These are phyloP conservation scores for Aspergillus coremiiformis DNA, from an alignment of 495 filamentous ascomycete genomes.

Conservation along the genomic window DNA sequence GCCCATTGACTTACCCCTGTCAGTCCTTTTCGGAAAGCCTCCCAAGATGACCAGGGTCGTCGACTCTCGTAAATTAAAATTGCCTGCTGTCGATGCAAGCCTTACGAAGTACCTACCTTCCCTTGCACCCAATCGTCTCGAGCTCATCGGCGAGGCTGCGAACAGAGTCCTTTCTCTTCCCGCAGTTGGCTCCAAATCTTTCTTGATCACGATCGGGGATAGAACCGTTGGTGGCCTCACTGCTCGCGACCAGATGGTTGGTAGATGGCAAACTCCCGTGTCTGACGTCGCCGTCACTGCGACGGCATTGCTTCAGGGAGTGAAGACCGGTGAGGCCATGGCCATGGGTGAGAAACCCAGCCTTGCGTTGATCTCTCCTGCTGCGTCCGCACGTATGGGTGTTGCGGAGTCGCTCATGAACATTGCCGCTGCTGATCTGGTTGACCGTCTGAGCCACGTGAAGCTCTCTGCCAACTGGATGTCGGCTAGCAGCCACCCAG, in stretches of 20 bases:
- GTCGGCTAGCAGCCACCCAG: conserved; percentile 87
- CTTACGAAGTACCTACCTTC: conserved; percentile 57
- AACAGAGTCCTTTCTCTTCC: conserved; percentile 77
- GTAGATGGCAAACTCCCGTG: conserved; percentile 93
- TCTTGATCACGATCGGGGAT: conserved; percentile 94
- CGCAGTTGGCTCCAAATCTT: conserved; percentile 88
- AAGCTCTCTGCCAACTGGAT: conserved; percentile 98
- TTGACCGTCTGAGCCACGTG: conserved; percentile 66
- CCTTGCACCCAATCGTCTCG: conserved; percentile 42
- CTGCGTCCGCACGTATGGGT: conserved; percentile 93
- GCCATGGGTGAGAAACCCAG: conserved; percentile 93
- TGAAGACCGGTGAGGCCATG: conserved; percentile 87
- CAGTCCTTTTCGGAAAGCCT: conserved; percentile 83
- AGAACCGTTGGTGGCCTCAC: conserved; percentile 85
- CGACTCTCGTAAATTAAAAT: conserved; percentile 57
- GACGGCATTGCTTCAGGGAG: conserved; percentile 63
- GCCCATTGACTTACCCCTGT: conserved; percentile 88
- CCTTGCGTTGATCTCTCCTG: conserved; percentile 81
- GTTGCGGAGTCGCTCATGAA: conserved; percentile 93
- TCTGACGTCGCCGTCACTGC: conserved; percentile 89
- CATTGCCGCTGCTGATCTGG: conserved; percentile 75
- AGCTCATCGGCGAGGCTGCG: conserved; percentile 65
- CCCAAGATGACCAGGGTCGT: conserved; percentile 78
- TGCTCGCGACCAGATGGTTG: conserved; percentile 90
- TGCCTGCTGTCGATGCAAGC: conserved; percentile 67